These are phyloP conservation scores for Trichophyton mentagrophytes DNA, from an alignment of 2,329 filamentous ascomycete genomes.

Conservation along the genomic window DNA sequence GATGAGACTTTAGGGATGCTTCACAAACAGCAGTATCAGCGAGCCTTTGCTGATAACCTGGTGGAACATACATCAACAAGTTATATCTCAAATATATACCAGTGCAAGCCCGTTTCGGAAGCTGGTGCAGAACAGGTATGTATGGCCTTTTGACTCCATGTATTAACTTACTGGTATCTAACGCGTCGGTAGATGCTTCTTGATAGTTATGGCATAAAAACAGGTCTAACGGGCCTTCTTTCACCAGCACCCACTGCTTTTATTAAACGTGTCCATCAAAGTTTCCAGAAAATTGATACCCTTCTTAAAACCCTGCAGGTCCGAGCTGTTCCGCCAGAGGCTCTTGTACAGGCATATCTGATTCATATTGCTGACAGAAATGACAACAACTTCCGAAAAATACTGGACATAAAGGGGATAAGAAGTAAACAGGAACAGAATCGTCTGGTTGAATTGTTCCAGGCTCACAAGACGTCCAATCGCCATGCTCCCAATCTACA, in stretches of 20 bases:
- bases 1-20: slow-evolving; percentile 64
- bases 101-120: slow-evolving; percentile 82
- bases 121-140: slow-evolving; percentile 79
- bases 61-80: slow-evolving; percentile 71
- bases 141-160: neutral
- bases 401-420: slow-evolving; percentile 90
- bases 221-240: slow-evolving; percentile 36
- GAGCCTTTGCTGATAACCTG: slow-evolving; percentile 91
- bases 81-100: slow-evolving; percentile 73
- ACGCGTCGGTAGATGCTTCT: slow-evolving; percentile 60
- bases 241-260: slow-evolving; percentile 54
- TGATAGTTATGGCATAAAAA: slow-evolving; percentile 65
- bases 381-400: slow-evolving; percentile 89
- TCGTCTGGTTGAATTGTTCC: slow-evolving; percentile 78
- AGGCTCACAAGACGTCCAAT: slow-evolving; percentile 60
- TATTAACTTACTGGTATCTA: neutral
- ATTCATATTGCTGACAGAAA: slow-evolving; percentile 92
- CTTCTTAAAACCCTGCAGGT: slow-evolving; percentile 95
- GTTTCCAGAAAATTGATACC: slow-evolving; percentile 77
- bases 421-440: slow-evolving; percentile 64
- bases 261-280: slow-evolving; percentile 70
- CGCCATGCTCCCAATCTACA: slow-evolving; percentile 55
- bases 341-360: slow-evolving; percentile 89
- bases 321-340: slow-evolving; percentile 77
- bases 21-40: slow-evolving; percentile 82